Evolutionary conservation across 2,329 filamentous ascomycete genomes (phyloP).

Genomic region (Cephalotrichum gorgonifer): DNA sequence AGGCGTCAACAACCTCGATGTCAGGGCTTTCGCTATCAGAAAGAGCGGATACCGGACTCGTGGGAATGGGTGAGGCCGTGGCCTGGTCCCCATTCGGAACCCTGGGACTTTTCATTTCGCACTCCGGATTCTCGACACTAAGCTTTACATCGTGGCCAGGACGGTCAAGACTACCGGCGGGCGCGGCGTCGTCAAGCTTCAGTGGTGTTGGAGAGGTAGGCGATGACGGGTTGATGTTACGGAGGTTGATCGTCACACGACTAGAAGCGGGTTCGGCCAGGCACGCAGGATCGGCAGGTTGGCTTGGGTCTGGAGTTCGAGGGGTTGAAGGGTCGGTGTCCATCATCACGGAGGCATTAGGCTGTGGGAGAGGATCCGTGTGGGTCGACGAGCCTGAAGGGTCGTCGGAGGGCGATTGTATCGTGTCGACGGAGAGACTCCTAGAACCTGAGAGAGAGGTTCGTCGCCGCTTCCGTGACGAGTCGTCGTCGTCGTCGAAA

Average conservation of each 20-base stretch:
- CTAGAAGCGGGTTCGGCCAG: slow-evolving; percentile 38
- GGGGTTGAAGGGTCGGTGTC: slow-evolving; percentile 23
- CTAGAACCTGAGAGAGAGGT: slow-evolving; percentile 47
- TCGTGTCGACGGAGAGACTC: slow-evolving; percentile 38
- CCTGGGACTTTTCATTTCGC: slow-evolving; percentile 18
- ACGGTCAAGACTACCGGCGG: neutral
- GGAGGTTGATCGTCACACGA: slow-evolving; percentile 50
- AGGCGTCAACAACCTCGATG: slow-evolving; percentile 29
- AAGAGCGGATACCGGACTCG: slow-evolving; percentile 18
- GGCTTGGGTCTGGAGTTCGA: slow-evolving; percentile 6
- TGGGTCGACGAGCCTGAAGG: slow-evolving; percentile 20
- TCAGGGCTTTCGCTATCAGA: slow-evolving; percentile 29
- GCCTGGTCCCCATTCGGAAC: neutral
- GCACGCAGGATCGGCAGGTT: neutral
- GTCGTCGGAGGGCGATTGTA: slow-evolving; percentile 18
- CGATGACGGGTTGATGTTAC: slow-evolving; percentile 22
- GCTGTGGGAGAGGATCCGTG: slow-evolving; percentile 14
- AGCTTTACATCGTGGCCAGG: slow-evolving; percentile 23
- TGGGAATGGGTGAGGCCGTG: neutral
- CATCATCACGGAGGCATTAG: slow-evolving; percentile 27
- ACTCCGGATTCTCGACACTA: slow-evolving; percentile 35
- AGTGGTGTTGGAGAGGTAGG: slow-evolving; percentile 5
- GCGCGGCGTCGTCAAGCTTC: slow-evolving; percentile 2
- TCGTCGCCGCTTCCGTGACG: slow-evolving; percentile 51
- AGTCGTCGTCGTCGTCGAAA: slow-evolving; percentile 50